A percentile compares a stretch with the other conserved stretches of the same genome.
Conservation (phyloP, 768 basidiomycete species). For the Suillus hirtellus region DNA sequence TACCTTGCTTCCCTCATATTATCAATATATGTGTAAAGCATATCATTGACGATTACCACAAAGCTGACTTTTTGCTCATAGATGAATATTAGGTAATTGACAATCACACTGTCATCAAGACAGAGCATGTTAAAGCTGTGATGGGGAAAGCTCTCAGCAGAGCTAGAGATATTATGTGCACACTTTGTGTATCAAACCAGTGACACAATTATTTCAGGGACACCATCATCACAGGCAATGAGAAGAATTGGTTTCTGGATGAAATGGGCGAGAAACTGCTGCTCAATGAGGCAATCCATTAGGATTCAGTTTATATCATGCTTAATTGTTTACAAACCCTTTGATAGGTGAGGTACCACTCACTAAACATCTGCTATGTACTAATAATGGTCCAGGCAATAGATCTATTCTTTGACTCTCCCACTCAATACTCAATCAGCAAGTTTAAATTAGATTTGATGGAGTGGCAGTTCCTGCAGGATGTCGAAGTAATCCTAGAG, state of each 20-base stretch:
- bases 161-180: not conserved
- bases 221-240: not conserved
- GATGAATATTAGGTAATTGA: not conserved
- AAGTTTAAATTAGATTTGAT: not conserved
- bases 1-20: not conserved
- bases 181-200: not conserved
- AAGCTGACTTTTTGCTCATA: not conserved
- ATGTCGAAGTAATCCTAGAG: constrained; percentile 9
- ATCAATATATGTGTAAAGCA: not conserved
- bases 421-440: not conserved
- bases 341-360: not conserved
- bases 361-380: not conserved
- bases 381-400: constrained; percentile 8
- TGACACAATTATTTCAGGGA: not conserved
- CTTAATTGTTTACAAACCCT: constrained; percentile 16
- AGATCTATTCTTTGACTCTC: constrained; percentile 1
- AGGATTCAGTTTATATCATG: constrained; percentile 43
- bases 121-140: not conserved
- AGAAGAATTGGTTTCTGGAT: not conserved
- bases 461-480: constrained; percentile 10
- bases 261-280: not conserved
- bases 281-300: constrained; percentile 37
- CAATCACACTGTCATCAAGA: not conserved
- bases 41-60: constrained; percentile 11
- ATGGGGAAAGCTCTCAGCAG: not conserved